These are phyloP conservation scores for Phialemoniopsis sp. DNA, from an alignment of 2,329 filamentous ascomycete genomes.

Conservation along the genomic window DNA sequence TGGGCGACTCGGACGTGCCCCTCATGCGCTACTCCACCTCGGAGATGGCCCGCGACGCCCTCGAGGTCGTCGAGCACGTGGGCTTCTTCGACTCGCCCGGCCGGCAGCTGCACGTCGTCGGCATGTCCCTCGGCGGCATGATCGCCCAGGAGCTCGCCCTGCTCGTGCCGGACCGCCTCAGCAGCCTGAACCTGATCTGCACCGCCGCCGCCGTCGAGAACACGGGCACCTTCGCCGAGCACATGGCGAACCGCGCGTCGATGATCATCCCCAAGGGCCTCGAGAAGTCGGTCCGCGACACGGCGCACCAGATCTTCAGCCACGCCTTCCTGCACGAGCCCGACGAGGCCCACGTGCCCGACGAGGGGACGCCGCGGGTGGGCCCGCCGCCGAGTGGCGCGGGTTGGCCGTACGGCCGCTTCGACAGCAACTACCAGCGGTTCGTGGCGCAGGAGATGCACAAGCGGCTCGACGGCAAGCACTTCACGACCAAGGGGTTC, in stretches of 20 bases:
- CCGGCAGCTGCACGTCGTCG: constrained; percentile 60
- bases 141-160: constrained; percentile 76
- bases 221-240: constrained; percentile 59
- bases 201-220: constrained; percentile 62
- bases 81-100: constrained; percentile 38
- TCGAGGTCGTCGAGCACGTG: constrained; percentile 67
- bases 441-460: constrained; percentile 75
- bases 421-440: constrained; percentile 75
- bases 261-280: constrained; percentile 67
- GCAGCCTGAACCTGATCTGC: constrained; percentile 54
- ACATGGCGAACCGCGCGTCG: constrained; percentile 51
- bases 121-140: constrained; percentile 87
- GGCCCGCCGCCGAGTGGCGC: constrained; percentile 5
- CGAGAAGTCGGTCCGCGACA: constrained; percentile 60
- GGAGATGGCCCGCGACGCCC: constrained; percentile 75
- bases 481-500: constrained; percentile 65
- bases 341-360: constrained; percentile 51
- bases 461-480: constrained; percentile 59
- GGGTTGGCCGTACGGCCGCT: constrained; percentile 27
- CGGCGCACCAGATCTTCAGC: constrained; percentile 64
- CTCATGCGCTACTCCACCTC: constrained; percentile 73
- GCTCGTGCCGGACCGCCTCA: constrained; percentile 46
- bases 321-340: constrained; percentile 56
- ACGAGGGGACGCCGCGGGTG: constrained; percentile 12
- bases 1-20: constrained; percentile 77